Evolutionary conservation across 192 early-diverging fungal species (phyloP).

Genomic region (Podila clonocystis): DNA sequence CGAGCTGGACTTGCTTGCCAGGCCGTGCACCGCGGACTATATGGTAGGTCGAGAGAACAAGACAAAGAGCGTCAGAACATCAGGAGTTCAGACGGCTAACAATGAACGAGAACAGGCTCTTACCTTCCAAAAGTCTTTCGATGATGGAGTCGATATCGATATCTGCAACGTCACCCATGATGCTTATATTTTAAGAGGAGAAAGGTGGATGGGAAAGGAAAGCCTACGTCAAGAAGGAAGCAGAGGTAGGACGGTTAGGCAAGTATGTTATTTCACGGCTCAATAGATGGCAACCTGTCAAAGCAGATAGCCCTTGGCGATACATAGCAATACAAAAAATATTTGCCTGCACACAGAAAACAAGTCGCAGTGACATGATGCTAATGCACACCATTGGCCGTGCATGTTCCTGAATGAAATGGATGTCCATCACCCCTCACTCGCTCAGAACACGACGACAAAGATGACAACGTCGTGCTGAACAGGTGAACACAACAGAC

Average conservation of each 20-base stretch:
- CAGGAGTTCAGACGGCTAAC: conserved; percentile 1
- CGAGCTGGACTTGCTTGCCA: conserved; percentile 96
- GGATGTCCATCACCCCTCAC: too few species aligned
- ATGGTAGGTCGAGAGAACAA: background rate
- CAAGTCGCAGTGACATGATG: too few species aligned
- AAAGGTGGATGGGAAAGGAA: background rate
- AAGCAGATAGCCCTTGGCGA: too few species aligned
- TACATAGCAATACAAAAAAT: too few species aligned
- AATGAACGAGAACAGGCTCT: background rate
- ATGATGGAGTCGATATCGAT: conserved; percentile 92
- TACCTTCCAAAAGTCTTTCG: conserved; percentile 92
- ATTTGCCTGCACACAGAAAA: too few species aligned
- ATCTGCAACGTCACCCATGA: conserved; percentile 58
- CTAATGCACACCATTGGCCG: too few species aligned
- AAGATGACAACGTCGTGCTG: too few species aligned
- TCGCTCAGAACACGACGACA: too few species aligned
- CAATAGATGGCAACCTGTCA: too few species aligned
- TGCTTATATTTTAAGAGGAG: background rate
- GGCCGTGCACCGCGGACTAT: conserved; percentile 94
- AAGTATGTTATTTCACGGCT: too few species aligned
- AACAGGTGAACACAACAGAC: too few species aligned
- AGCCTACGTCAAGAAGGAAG: background rate
- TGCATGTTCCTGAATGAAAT: too few species aligned
- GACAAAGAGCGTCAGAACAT: conserved; percentile 5
- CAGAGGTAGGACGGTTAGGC: background rate